These are phyloP conservation scores for Puccinia novopanici DNA, from an alignment of 1,284 basidiomycete species.

Conservation along the genomic window DNA sequence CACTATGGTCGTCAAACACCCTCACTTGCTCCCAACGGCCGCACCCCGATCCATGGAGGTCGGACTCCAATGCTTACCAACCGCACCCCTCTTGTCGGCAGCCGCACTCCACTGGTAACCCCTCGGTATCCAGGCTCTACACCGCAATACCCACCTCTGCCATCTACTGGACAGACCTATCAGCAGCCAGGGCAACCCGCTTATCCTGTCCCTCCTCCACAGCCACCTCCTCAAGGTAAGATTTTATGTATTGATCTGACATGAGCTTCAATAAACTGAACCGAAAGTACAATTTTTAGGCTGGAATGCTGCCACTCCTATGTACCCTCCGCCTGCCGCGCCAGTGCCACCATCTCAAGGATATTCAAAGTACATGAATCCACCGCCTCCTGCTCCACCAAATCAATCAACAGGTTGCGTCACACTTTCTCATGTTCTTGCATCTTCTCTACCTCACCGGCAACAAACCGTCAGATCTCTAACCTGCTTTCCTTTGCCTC, in stretches of 20 bases:
- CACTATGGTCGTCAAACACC: constrained; percentile 49
- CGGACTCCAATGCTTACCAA: constrained; percentile 42
- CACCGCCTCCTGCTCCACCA: constrained; percentile 22
- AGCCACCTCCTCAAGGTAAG: constrained; percentile 38
- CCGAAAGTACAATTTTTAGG: constrained; percentile 1
- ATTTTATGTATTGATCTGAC: neutral
- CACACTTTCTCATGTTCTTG: neutral
- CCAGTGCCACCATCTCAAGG: constrained; percentile 30
- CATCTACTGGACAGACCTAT: constrained; percentile 24
- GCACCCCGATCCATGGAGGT: constrained; percentile 42
- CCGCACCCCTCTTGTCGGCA: constrained; percentile 46
- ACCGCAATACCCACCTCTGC: constrained; percentile 46
- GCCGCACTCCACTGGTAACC: constrained; percentile 36
- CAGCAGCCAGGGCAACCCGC: constrained; percentile 24
- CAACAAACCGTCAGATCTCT: neutral
- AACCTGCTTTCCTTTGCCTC: neutral
- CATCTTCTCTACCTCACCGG: neutral
- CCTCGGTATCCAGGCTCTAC: constrained; percentile 35
- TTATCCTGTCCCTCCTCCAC: constrained; percentile 30
- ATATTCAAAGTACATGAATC: constrained; percentile 28
- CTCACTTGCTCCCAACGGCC: constrained; percentile 20
- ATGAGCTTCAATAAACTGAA: constrained; percentile 8
- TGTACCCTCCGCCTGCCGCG: neutral
- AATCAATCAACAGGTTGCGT: constrained; percentile 29
- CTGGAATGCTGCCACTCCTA: constrained; percentile 20